Base-by-base conservation (phyloP, 371 early-diverging fungal species). In the Capillidium rhysosporum region DNA sequence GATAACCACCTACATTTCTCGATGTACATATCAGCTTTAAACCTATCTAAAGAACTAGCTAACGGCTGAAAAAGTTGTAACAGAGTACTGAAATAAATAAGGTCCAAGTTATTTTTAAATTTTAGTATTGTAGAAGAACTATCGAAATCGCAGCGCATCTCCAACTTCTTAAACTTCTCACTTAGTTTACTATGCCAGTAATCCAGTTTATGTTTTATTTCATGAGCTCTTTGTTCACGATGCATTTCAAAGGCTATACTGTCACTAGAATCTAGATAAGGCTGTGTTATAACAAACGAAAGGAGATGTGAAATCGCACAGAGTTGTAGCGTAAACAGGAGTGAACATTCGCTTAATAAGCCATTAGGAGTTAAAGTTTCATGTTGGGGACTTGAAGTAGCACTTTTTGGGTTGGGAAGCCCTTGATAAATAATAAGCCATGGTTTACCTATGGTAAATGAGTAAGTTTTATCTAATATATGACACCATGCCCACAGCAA, bases 51-150 rank as follows among this genome's bases (percentile, higher is more conserved):
- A 14, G 48, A 10, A 16, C 28, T 29, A 29, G 48, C 29, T 23
- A 47, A 47, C 4, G 48, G 29, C 29, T 47, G 48, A n/a, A 47
- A 47, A 14, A 47, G 48, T 26, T 47, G 48, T 4, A 47, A 23
- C 9, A 47, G 48, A 4, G 48, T 47, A 4, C 48, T 29, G 14
- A 26, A 29, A 23, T 47, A 29, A 26, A 47, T 47, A 26, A 47
- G 48, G 29, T 47, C 48, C 14, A 47, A 29, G 26, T 47, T 47
- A 16, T 29, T 47, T 24, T 29, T 23, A 16, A 43, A 47, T 23
- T 47, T 47, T 10, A 14, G 12, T 2, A 47, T 29, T 2, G 34
- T 34, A 34, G 34, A 4, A 7, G 34, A 34, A 12, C 7, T 7
- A 12, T 34, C 34, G 12, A 34, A 34, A 12, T 7, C 7, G 34